Conservation (phyloP, 371 early-diverging fungal genomes). For the Phascolomyces articulosus region DNA sequence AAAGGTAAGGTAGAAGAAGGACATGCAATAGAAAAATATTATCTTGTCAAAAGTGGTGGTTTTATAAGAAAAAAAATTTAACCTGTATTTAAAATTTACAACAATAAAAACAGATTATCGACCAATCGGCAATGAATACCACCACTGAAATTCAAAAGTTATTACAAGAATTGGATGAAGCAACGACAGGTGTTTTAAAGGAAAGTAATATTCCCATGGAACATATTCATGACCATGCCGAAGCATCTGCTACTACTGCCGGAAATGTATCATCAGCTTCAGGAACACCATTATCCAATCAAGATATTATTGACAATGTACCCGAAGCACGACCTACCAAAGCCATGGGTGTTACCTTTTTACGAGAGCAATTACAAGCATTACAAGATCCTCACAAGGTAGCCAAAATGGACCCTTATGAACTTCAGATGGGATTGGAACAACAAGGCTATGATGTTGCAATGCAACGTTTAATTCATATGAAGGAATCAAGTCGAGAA, state of each 20-base stretch:
- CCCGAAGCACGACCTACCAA: conserved; percentile 51
- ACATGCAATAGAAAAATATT: too few relatives aligned
- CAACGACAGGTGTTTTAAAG: conserved; percentile 1
- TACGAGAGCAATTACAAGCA: conserved; percentile 73
- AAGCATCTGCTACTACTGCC: neutral
- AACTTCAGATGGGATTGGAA: conserved; percentile 85
- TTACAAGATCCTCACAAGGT: conserved; percentile 42
- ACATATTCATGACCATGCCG: neutral
- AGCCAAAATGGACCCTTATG: conserved; percentile 61
- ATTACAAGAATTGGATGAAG: conserved; percentile 33
- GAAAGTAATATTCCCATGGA: neutral
- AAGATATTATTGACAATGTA: conserved; percentile 14
- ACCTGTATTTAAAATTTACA: too few relatives aligned
- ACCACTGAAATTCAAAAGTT: conserved; percentile 25
- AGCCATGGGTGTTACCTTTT: conserved; percentile 76
- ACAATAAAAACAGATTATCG: neutral
- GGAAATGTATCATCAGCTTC: neutral
- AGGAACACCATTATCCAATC: neutral
- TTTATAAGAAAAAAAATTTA: too few relatives aligned
- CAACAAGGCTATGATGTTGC: conserved; percentile 83
- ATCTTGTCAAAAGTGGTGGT: too few relatives aligned
- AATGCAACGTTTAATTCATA: conserved; percentile 69
- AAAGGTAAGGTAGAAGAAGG: conserved; percentile 27
- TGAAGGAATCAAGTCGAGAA: conserved; percentile 51
- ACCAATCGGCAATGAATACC: conserved; percentile 17